phyloP scores from a whole-genome alignment of 805 yeast species.

The Schwanniomyces sp. region DNA sequence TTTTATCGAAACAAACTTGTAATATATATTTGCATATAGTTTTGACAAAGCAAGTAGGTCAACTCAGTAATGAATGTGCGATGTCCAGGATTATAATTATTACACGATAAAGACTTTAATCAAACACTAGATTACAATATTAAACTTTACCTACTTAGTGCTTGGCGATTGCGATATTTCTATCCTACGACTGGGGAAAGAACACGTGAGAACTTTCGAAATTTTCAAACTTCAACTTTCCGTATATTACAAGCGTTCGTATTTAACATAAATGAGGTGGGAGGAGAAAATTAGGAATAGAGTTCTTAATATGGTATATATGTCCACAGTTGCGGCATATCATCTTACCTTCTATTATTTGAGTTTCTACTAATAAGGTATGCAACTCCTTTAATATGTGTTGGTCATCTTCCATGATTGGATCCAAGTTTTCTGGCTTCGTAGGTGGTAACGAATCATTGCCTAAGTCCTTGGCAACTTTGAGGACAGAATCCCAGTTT shows the following conservation, averaged over 20 bases:
- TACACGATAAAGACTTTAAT: not conserved
- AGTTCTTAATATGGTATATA: conserved; percentile 84
- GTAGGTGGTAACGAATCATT: conserved; percentile 58
- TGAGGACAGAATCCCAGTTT: conserved; percentile 82
- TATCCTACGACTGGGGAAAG: not conserved
- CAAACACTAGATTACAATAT: not conserved
- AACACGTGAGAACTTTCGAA: not conserved
- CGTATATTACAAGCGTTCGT: conserved; percentile 2
- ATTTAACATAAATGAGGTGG: conserved; percentile 84
- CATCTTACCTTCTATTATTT: conserved; percentile 87
- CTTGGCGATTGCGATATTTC: conserved; percentile 1
- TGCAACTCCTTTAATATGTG: conserved; percentile 74
- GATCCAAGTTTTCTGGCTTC: conserved; percentile 60
- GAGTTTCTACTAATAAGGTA: conserved; percentile 76
- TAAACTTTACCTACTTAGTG: not conserved
- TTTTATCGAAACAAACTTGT: not conserved
- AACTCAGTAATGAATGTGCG: not conserved
- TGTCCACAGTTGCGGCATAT: conserved; percentile 83
- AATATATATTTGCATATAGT: not conserved
- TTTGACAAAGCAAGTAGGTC: not conserved
- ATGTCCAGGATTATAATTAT: not conserved
- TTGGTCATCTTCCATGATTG: conserved; percentile 51
- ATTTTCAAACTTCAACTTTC: not conserved
- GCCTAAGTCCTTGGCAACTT: conserved; percentile 70
- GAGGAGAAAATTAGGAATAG: conserved; percentile 88